Evolutionary conservation across 208 protist species (phyloP).

Genomic region (Wallacemonas sp.): DNA sequence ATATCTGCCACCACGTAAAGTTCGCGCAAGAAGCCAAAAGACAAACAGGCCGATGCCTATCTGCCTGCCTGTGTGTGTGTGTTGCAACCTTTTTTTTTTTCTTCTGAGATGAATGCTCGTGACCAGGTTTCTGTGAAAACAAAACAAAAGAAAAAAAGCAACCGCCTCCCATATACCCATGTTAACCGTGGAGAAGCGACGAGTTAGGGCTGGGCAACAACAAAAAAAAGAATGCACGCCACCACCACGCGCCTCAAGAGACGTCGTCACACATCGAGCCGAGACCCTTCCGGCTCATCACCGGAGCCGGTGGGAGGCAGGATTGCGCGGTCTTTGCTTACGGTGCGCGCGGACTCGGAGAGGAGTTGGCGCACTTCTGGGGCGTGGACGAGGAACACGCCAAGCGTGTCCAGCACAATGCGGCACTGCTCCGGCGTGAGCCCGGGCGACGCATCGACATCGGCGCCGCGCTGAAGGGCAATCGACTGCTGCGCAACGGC

Average conservation of each 20-base stretch:
- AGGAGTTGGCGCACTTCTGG: constrained; percentile 47
- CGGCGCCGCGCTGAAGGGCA: constrained; percentile 21
- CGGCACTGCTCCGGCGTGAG: constrained; percentile 45
- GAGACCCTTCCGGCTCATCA: not conserved
- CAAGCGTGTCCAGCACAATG: constrained; percentile 68
- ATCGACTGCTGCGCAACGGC: constrained; percentile 54
- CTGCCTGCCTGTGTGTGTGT: no score
- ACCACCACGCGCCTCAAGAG: no score
- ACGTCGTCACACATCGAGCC: no score
- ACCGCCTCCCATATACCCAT: no score
- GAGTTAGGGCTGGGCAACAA: no score
- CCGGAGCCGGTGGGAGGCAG: constrained; percentile 61
- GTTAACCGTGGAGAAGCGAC: no score
- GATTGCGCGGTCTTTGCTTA: constrained; percentile 63
- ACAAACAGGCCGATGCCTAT: no score
- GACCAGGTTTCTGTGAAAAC: not conserved
- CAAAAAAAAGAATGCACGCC: not conserved
- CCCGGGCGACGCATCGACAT: not conserved
- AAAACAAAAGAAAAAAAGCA: not conserved
- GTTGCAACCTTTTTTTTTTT: no score
- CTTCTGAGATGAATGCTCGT: no score
- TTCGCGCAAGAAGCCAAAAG: no score
- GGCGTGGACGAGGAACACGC: constrained; percentile 48
- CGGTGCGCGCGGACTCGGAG: constrained; percentile 59
- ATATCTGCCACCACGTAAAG: no score